These are phyloP conservation scores for Dendrobium nobile DNA, from an alignment of 106 monocot genomes.

Conservation along the genomic window DNA sequence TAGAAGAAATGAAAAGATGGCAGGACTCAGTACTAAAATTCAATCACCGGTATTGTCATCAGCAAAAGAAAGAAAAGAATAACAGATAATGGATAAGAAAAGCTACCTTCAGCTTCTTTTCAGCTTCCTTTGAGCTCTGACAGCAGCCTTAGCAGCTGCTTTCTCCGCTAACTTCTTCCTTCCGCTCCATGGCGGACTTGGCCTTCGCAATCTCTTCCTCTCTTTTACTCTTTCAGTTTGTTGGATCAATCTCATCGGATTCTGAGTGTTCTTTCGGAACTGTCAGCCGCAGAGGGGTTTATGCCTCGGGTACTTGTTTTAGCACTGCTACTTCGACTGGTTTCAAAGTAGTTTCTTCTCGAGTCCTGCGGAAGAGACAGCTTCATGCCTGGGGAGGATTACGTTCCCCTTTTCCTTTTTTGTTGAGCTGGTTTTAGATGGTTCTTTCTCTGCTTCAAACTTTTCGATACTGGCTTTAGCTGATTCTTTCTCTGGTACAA, in stretches of 20 bases:
- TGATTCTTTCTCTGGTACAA: conserved; percentile 17
- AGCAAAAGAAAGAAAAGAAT: neutral
- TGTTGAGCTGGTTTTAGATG: conserved; percentile 16
- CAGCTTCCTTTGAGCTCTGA: conserved; percentile 67
- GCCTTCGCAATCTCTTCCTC: conserved; percentile 91
- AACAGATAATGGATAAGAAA: neutral
- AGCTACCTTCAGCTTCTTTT: conserved; percentile 63
- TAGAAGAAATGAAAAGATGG: neutral
- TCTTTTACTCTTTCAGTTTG: conserved; percentile 73
- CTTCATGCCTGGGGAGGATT: conserved; percentile 1
- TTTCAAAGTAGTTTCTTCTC: conserved; percentile 19
- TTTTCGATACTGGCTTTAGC: neutral
- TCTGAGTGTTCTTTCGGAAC: conserved; percentile 13
- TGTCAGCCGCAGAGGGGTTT: neutral
- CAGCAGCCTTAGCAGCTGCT: conserved; percentile 66
- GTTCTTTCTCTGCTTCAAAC: neutral
- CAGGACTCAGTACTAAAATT: too few relatives aligned
- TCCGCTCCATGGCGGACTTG: conserved; percentile 74
- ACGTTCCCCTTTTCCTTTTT: conserved; percentile 28
- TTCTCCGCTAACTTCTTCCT: conserved; percentile 86
- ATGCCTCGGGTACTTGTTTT: conserved; percentile 7
- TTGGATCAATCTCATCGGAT: conserved; percentile 31
- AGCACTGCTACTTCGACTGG: conserved; percentile 13
- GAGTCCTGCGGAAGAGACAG: neutral
- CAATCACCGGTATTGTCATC: neutral